phyloP scores from a whole-genome alignment of 805 yeast genomes.

The Lachancea meyersii region DNA sequence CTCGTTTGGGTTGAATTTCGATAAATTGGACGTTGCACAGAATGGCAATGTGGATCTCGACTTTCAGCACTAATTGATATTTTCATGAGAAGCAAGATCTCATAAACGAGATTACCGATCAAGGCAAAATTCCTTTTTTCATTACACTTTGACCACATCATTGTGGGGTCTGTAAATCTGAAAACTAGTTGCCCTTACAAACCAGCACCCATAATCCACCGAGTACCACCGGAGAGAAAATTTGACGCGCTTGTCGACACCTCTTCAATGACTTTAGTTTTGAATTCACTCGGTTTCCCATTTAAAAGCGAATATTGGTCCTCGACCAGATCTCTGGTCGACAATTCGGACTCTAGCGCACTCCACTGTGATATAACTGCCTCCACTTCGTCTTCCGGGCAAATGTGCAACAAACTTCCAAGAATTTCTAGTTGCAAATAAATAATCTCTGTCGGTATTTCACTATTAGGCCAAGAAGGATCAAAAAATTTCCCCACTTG shows the following conservation, averaged over 20 bases:
- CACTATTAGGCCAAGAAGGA: constrained; percentile 39
- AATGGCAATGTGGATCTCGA: background rate
- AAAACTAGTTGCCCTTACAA: background rate
- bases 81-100: background rate
- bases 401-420: constrained; percentile 43
- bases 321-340: constrained; percentile 28
- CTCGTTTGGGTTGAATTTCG: background rate
- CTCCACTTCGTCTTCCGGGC: constrained; percentile 50
- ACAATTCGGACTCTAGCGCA: constrained; percentile 37
- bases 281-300: constrained; percentile 3
- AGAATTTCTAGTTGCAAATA: constrained; percentile 49
- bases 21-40: background rate
- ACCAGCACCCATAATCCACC: constrained; percentile 46
- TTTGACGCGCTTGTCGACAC: constrained; percentile 34
- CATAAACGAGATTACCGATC: background rate
- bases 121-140: no score
- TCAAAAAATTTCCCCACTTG: constrained; percentile 61
- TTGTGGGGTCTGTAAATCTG: background rate
- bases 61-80: background rate
- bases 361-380: constrained; percentile 62
- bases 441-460: constrained; percentile 35
- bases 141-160: background rate
- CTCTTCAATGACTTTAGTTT: constrained; percentile 7
- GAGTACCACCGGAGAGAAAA: constrained; percentile 42
- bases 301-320: constrained; percentile 20